Evolutionary conservation across 1,139 yeast species (phyloP).

Genomic region (Diutina rugosa): DNA sequence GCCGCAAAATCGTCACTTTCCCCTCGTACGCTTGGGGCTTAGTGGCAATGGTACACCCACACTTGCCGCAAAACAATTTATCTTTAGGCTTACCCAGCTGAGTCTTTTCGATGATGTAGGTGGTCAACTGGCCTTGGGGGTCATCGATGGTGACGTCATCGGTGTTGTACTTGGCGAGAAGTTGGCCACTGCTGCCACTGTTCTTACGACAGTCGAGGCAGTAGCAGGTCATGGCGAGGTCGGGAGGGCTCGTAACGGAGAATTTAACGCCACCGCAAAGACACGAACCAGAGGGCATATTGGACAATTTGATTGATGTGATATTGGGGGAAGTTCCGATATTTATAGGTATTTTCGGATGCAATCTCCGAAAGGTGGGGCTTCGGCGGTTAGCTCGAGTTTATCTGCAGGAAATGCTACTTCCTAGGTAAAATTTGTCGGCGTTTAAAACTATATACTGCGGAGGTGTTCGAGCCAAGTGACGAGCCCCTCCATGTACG

Average conservation of each 20-base stretch:
- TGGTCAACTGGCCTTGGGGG: neutral
- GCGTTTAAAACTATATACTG: neutral
- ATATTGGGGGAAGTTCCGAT: neutral
- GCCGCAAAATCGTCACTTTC: neutral
- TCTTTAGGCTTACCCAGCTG: neutral
- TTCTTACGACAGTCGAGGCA: constrained; percentile 1
- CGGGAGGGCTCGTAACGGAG: neutral
- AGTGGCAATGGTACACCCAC: constrained; percentile 3
- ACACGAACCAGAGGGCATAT: neutral
- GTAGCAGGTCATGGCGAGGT: neutral
- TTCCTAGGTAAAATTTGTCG: neutral
- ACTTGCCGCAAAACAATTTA: neutral
- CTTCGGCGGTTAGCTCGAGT: no score
- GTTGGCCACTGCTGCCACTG: neutral
- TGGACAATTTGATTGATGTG: neutral
- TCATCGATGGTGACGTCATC: neutral
- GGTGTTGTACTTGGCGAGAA: neutral
- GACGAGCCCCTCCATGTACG: constrained; percentile 18
- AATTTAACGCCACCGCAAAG: neutral
- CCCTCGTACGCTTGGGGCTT: neutral
- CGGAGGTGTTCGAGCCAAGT: constrained; percentile 17
- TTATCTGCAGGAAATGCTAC: neutral
- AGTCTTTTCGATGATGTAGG: neutral
- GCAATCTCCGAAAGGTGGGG: neutral
- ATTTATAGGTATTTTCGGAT: neutral